phyloP scores from a whole-genome alignment of 495 filamentous ascomycete genomes.

The Hypoxylon cercidicola region DNA sequence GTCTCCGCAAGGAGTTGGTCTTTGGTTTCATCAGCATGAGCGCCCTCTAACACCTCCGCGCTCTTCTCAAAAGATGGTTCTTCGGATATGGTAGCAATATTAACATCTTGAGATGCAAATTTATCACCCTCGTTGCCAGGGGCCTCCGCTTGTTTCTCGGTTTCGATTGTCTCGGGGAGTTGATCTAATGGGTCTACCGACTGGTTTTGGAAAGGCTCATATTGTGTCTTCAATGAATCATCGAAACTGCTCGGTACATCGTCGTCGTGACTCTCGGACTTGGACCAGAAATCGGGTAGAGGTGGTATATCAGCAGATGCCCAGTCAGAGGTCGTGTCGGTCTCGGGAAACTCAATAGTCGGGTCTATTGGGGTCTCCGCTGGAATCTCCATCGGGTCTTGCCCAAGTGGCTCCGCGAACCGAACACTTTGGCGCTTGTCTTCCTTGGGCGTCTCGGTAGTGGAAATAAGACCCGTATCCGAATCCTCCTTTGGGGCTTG shows the following conservation, averaged over 20 bases:
- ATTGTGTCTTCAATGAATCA: slow-evolving; percentile 10
- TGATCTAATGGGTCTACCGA: slow-evolving; percentile 21
- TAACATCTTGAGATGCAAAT: slow-evolving; percentile 1
- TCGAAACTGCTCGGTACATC: slow-evolving; percentile 3
- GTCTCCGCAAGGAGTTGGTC: slow-evolving; percentile 1
- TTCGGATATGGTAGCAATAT: slow-evolving; percentile 1
- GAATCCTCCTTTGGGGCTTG: slow-evolving; percentile 21
- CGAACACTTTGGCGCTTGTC: slow-evolving; percentile 43
- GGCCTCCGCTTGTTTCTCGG: slow-evolving; percentile 5
- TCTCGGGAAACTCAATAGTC: slow-evolving; percentile 5
- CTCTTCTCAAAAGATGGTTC: neutral
- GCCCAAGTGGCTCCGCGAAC: slow-evolving; percentile 34
- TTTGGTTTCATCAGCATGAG: slow-evolving; percentile 5
- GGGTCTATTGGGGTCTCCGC: slow-evolving; percentile 20
- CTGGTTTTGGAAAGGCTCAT: slow-evolving; percentile 9
- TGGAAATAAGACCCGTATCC: slow-evolving; percentile 10
- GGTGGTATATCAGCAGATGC: slow-evolving; percentile 17
- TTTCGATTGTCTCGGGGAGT: slow-evolving; percentile 16
- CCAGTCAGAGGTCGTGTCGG: slow-evolving; percentile 22
- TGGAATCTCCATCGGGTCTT: slow-evolving; percentile 27
- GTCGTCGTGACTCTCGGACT: slow-evolving; percentile 7
- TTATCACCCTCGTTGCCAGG: neutral
- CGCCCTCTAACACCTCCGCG: neutral
- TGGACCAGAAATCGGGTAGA: slow-evolving; percentile 14
- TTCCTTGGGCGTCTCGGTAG: slow-evolving; percentile 38